phyloP scores from a whole-genome alignment of 192 early-diverging fungal species.

The Entomortierella beljakovae region DNA sequence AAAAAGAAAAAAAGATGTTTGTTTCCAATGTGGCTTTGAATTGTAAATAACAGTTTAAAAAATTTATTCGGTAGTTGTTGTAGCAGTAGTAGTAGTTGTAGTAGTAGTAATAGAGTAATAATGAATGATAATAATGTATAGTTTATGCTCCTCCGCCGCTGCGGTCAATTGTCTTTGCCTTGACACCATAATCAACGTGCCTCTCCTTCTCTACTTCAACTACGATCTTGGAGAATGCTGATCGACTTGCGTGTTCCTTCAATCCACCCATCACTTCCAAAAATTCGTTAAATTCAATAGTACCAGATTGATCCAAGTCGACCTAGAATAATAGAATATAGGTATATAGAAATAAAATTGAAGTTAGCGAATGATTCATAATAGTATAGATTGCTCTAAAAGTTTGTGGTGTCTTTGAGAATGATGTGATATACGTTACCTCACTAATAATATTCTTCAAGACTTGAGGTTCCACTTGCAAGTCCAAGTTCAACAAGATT shows the following conservation, averaged over 20 bases:
- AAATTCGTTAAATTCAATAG: conserved; percentile 80
- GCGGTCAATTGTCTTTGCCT: conserved; percentile 52
- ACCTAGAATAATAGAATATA: conserved; percentile 29
- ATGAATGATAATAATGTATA: no score
- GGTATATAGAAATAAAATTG: not conserved
- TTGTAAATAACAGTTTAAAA: no score
- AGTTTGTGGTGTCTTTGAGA: not conserved
- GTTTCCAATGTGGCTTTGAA: no score
- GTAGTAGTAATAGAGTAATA: no score
- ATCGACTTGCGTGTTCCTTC: conserved; percentile 64
- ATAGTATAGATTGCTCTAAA: not conserved
- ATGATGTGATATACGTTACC: not conserved
- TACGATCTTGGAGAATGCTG: conserved; percentile 59
- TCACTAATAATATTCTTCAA: conserved; percentile 64
- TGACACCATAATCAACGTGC: conserved; percentile 47
- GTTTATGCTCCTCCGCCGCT: conserved; percentile 51
- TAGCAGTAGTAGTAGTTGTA: no score
- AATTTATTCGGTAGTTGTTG: no score
- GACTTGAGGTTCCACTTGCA: conserved; percentile 61
- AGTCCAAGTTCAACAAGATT: conserved; percentile 64
- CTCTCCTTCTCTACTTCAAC: conserved; percentile 33
- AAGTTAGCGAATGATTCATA: not conserved
- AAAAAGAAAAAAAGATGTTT: no score
- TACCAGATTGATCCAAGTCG: conserved; percentile 63
- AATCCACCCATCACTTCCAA: conserved; percentile 73